These are phyloP conservation scores for Chamaecrista fasciculata DNA, from an alignment of 306 rosid species.

Conservation along the genomic window DNA sequence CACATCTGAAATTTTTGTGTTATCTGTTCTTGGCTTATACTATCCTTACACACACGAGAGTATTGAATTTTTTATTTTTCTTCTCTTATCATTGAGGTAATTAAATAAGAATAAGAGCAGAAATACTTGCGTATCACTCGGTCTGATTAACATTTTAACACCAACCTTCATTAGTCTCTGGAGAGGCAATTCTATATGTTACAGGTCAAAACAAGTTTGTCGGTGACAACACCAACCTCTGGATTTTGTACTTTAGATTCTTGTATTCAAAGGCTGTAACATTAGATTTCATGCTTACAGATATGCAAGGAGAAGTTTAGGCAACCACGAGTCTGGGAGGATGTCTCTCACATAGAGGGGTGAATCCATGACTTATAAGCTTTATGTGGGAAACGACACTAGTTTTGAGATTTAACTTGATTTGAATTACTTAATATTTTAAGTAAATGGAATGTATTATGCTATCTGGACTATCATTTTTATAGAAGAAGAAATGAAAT, in stretches of 20 bases:
- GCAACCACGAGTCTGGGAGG: slow-evolving; percentile 85
- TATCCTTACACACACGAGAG: neutral
- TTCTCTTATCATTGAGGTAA: neutral
- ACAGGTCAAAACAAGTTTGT: too few species aligned
- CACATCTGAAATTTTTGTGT: neutral
- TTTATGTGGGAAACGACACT: slow-evolving; percentile 8
- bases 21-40: neutral
- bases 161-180: too few species aligned
- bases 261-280: slow-evolving; percentile 2
- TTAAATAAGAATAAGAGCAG: neutral
- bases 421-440: neutral
- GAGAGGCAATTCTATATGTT: too few species aligned
- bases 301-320: slow-evolving; percentile 67
- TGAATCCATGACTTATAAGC: slow-evolving; percentile 34
- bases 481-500: neutral
- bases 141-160: too few species aligned
- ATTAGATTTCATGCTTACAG: slow-evolving; percentile 35
- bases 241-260: too few species aligned
- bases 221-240: too few species aligned
- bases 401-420: neutral
- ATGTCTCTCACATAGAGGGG: slow-evolving; percentile 70
- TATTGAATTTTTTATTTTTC: too few species aligned
- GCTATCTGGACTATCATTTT: slow-evolving; percentile 11
- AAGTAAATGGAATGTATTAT: neutral
- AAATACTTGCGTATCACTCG: too few species aligned